phyloP scores from a whole-genome alignment of 768 basidiomycete species.

The Trametes cingulata region DNA sequence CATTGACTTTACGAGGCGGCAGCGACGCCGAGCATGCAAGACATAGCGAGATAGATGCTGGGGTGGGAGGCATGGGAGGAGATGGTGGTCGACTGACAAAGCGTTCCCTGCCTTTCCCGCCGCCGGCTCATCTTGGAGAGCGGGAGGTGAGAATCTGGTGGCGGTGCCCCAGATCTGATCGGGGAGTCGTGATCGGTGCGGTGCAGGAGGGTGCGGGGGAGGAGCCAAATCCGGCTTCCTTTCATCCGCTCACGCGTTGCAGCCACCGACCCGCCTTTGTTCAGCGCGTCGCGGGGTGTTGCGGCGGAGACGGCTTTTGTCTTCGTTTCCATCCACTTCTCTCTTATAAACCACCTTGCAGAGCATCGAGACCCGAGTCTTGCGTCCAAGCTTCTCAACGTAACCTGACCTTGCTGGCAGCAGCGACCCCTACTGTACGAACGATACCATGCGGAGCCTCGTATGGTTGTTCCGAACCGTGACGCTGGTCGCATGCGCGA shows the following conservation, averaged over 20 bases:
- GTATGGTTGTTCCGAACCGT: too few relatives aligned
- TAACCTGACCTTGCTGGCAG: too few relatives aligned
- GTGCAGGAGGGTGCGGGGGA: too few relatives aligned
- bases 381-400: too few relatives aligned
- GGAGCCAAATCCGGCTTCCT: constrained; percentile 8
- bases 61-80: constrained; percentile 5
- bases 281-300: not conserved
- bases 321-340: not conserved
- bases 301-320: not conserved
- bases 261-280: constrained; percentile 14
- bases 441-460: too few relatives aligned
- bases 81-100: not conserved
- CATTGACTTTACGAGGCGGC: constrained; percentile 22
- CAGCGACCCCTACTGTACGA: too few relatives aligned
- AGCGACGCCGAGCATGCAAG: constrained; percentile 33
- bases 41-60: constrained; percentile 20
- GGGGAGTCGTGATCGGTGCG: not conserved
- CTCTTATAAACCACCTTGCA: not conserved
- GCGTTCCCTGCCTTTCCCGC: not conserved
- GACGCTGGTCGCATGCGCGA: not conserved
- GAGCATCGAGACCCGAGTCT: too few relatives aligned
- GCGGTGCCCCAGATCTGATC: constrained; percentile 11
- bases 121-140: not conserved
- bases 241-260: constrained; percentile 1
- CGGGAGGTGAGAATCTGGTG: not conserved